phyloP scores from a whole-genome alignment of 1,139 yeast genomes.

The Yamadazyma diddensiae region DNA sequence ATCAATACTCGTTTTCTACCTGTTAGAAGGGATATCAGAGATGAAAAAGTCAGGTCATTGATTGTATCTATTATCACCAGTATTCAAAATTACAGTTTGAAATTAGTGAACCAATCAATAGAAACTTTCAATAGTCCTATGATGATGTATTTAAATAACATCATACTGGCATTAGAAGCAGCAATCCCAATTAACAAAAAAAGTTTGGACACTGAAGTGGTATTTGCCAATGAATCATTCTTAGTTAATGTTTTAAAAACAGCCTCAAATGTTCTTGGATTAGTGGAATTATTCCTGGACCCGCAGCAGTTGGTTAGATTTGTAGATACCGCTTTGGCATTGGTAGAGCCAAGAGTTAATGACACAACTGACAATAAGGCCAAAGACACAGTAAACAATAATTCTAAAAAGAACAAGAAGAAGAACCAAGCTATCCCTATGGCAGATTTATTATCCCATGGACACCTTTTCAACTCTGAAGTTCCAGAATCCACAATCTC shows the following conservation, averaged over 20 bases:
- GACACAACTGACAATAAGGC: not conserved
- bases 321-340: slow-evolving; percentile 43
- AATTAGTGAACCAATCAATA: slow-evolving; percentile 38
- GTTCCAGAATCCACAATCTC: slow-evolving; percentile 37
- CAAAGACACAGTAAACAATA: slow-evolving; percentile 5
- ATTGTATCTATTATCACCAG: slow-evolving; percentile 40
- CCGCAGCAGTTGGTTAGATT: slow-evolving; percentile 39
- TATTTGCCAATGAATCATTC: slow-evolving; percentile 32
- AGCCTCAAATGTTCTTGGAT: slow-evolving; percentile 25
- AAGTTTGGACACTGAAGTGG: slow-evolving; percentile 27
- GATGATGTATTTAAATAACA: slow-evolving; percentile 46
- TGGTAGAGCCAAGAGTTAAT: slow-evolving; percentile 39
- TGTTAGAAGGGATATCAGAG: slow-evolving; percentile 57
- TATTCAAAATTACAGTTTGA: slow-evolving; percentile 44
- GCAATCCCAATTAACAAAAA: slow-evolving; percentile 49
- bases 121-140: slow-evolving; percentile 41
- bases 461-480: slow-evolving; percentile 49
- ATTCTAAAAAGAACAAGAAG: slow-evolving; percentile 34
- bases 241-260: slow-evolving; percentile 27
- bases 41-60: slow-evolving; percentile 40
- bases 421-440: slow-evolving; percentile 49
- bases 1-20: slow-evolving; percentile 53
- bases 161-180: slow-evolving; percentile 53
- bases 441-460: slow-evolving; percentile 71
- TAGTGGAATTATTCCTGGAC: slow-evolving; percentile 35